Percentiles rank a stretch among this genome's conserved stretches.
phyloP scores from a whole-genome alignment of 1,284 basidiomycete genomes.

The Ceraceosorus guamensis region DNA sequence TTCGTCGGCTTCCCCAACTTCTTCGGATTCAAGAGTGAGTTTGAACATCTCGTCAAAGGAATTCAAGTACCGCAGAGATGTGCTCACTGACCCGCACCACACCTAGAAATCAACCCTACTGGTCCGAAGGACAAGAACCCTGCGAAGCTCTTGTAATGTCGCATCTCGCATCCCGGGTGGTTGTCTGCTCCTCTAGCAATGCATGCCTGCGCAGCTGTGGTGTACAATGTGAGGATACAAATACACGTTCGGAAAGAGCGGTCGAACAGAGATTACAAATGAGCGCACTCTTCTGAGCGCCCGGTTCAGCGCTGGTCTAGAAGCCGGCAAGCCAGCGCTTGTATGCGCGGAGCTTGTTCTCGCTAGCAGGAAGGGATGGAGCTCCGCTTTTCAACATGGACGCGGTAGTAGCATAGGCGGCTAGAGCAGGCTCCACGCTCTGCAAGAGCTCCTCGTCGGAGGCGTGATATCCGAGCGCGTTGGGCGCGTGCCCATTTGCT shows the following conservation, averaged over 20 bases:
- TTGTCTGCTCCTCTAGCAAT: too few species aligned
- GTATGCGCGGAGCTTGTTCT: constrained; percentile 26
- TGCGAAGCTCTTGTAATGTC: too few species aligned
- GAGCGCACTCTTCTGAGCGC: too few species aligned
- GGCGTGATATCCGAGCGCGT: not conserved
- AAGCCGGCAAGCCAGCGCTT: constrained; percentile 18
- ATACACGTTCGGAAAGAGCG: too few species aligned
- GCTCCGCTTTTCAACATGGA: constrained; percentile 7
- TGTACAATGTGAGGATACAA: too few species aligned
- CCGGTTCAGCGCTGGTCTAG: too few species aligned
- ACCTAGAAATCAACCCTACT: constrained; percentile 19
- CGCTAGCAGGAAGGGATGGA: constrained; percentile 2
- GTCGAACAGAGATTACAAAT: too few species aligned
- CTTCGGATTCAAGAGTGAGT: constrained; percentile 17
- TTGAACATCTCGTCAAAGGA: too few species aligned
- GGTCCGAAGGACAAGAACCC: constrained; percentile 5
- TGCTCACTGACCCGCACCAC: too few species aligned
- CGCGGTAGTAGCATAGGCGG: constrained; percentile 15
- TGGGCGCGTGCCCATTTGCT: not conserved
- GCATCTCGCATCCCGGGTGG: too few species aligned
- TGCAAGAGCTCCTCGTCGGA: constrained; percentile 3
- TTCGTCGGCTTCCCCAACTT: constrained; percentile 26
- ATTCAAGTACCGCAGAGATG: too few species aligned
- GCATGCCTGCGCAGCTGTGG: too few species aligned
- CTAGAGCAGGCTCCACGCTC: constrained; percentile 18